A percentile compares a stretch with the other conserved stretches of the same genome.
Evolutionary conservation across 495 filamentous ascomycete genomes (phyloP).

Genomic region (Penicillium soppii): DNA sequence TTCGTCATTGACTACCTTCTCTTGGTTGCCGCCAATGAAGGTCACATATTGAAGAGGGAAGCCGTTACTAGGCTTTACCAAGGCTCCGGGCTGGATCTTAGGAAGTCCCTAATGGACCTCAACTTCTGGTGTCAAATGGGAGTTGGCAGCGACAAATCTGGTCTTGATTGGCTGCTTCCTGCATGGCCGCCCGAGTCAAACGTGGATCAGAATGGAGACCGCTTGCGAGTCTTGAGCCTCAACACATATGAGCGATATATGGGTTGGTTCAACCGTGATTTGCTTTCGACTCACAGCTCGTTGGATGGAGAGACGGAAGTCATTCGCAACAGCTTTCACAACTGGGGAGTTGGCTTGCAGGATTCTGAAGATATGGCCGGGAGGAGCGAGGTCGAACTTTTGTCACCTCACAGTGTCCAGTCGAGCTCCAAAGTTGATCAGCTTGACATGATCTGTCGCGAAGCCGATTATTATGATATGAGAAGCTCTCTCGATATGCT

Average conservation of each 20-base stretch:
- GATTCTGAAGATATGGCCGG: slow-evolving; percentile 32
- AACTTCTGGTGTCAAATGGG: slow-evolving; percentile 97
- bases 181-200: slow-evolving; percentile 68
- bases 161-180: slow-evolving; percentile 85
- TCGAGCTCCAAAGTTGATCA: slow-evolving; percentile 21
- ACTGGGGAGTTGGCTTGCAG: slow-evolving; percentile 42
- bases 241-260: slow-evolving; percentile 75
- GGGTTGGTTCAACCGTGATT: slow-evolving; percentile 70
- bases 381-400: slow-evolving; percentile 1
- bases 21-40: slow-evolving; percentile 84
- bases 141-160: slow-evolving; percentile 83
- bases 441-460: slow-evolving; percentile 27
- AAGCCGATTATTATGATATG: slow-evolving; percentile 33
- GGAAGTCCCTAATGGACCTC: slow-evolving; percentile 80
- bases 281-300: slow-evolving; percentile 20
- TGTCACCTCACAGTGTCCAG: slow-evolving; percentile 6
- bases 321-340: slow-evolving; percentile 32
- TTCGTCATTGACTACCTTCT: slow-evolving; percentile 78
- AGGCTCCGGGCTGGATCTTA: slow-evolving; percentile 66
- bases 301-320: slow-evolving; percentile 29
- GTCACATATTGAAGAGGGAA: slow-evolving; percentile 71
- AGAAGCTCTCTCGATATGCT: slow-evolving; percentile 42
- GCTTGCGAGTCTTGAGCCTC: slow-evolving; percentile 77
- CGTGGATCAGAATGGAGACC: slow-evolving; percentile 61
- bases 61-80: slow-evolving; percentile 69